Evolutionary conservation across 2,329 filamentous ascomycete species (phyloP).

Genomic region (Pseudopithomyces chartarum): DNA sequence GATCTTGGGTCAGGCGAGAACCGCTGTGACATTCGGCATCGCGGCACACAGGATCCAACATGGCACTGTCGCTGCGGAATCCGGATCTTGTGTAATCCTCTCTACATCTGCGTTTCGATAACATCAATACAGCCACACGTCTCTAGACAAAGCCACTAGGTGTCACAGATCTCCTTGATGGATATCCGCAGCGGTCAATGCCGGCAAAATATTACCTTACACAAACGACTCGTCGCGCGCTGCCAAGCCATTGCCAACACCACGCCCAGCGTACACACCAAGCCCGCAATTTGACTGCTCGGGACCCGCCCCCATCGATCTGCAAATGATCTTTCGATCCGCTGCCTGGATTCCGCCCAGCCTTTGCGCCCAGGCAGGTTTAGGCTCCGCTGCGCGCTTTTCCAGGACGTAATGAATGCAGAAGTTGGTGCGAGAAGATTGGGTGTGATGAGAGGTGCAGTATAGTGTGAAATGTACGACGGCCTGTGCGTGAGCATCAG

Average conservation of each 20-base stretch:
- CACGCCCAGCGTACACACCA: conserved; percentile 7
- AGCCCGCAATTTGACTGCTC: conserved; percentile 6
- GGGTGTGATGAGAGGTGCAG: conserved; percentile 1
- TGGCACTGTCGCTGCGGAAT: neutral
- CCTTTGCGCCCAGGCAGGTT: conserved; percentile 13
- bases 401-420: neutral
- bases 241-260: conserved; percentile 4
- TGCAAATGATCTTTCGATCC: conserved; percentile 8
- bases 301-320: neutral
- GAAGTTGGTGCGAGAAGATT: neutral
- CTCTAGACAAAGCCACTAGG: neutral
- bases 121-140: neutral
- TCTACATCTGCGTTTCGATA: neutral
- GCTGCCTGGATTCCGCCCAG: conserved; percentile 6
- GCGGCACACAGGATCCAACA: no score
- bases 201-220: conserved; percentile 1
- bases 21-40: neutral
- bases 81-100: neutral
- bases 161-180: neutral
- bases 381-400: conserved; percentile 1
- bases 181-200: conserved; percentile 1
- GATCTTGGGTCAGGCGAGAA: neutral
- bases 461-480: conserved; percentile 1
- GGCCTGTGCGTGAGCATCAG: neutral
- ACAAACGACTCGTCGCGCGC: neutral